Percentiles rank a stretch among this genome's conserved stretches.
These are phyloP conservation scores for Fraxinus floribunda DNA, from an alignment of 305 asterid genomes.

Conservation along the genomic window DNA sequence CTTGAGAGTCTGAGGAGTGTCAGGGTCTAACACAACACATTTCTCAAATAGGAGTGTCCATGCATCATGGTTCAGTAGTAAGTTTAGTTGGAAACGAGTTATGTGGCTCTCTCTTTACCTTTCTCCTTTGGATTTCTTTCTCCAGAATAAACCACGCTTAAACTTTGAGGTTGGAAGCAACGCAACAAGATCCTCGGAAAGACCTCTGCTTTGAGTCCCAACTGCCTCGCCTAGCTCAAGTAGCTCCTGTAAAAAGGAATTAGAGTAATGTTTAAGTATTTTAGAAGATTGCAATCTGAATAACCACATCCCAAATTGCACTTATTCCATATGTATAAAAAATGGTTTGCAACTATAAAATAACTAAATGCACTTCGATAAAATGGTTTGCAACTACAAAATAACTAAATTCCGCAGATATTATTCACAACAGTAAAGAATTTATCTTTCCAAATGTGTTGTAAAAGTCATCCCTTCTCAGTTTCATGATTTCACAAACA, in stretches of 20 bases:
- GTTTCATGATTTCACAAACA: neutral
- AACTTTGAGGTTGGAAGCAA: conserved; percentile 77
- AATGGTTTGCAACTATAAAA: neutral
- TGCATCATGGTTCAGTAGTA: neutral
- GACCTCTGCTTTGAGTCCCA: conserved; percentile 90
- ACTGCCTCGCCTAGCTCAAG: conserved; percentile 93
- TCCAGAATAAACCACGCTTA: conserved; percentile 69
- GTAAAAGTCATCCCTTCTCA: neutral
- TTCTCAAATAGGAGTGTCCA: neutral
- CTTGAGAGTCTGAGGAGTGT: neutral
- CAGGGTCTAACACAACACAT: neutral
- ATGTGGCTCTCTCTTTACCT: conserved; percentile 41
- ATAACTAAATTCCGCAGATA: neutral
- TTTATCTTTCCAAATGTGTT: neutral
- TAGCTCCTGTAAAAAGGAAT: conserved; percentile 53
- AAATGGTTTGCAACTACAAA: no score
- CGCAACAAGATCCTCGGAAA: conserved; percentile 65
- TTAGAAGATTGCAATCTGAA: neutral
- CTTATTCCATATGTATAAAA: neutral
- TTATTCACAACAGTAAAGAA: neutral
- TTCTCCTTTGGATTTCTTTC: conserved; percentile 61
- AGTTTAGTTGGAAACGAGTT: neutral
- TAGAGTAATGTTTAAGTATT: neutral
- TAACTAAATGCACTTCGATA: neutral
- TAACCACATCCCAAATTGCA: neutral